These are phyloP conservation scores for Vicia villosa DNA, from an alignment of 306 rosid species.

Conservation along the genomic window DNA sequence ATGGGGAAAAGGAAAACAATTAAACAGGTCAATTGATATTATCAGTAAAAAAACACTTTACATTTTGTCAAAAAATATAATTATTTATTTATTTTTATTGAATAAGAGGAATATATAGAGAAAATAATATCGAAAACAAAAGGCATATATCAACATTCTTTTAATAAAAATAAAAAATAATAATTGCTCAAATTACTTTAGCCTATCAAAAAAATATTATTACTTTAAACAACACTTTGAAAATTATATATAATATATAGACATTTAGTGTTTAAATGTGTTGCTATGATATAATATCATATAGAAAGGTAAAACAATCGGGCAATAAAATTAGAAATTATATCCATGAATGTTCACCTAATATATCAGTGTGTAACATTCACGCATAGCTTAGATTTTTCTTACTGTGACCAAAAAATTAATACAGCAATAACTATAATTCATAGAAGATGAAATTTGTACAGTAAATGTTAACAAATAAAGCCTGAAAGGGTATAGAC, in stretches of 20 bases:
- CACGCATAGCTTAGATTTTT: not conserved
- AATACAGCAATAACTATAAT: slow-evolving; percentile 24
- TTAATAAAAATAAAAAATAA: not conserved
- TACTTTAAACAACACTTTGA: not conserved
- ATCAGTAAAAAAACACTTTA: not conserved
- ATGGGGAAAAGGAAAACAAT: not conserved
- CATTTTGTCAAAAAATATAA: not conserved
- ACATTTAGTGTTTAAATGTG: not conserved
- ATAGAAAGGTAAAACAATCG: slow-evolving; percentile 15
- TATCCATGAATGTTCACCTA: slow-evolving; percentile 18
- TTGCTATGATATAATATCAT: slow-evolving; percentile 1
- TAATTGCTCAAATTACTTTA: slow-evolving; percentile 6
- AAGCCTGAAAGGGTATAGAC: slow-evolving; percentile 29
- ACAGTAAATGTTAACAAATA: slow-evolving; percentile 31
- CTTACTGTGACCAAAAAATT: not conserved
- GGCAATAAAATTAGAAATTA: slow-evolving; percentile 15
- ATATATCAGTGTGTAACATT: slow-evolving; percentile 30
- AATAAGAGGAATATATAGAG: not conserved
- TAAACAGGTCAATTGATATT: not conserved
- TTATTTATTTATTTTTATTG: not conserved
- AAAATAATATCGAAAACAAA: slow-evolving; percentile 4
- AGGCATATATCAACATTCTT: slow-evolving; percentile 2
- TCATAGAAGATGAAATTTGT: slow-evolving; percentile 13
- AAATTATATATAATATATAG: not conserved
- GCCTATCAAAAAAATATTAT: not conserved